Base-by-base conservation (phyloP, 352 stramenopile genomes). In the Achlya hypogyna region DNA sequence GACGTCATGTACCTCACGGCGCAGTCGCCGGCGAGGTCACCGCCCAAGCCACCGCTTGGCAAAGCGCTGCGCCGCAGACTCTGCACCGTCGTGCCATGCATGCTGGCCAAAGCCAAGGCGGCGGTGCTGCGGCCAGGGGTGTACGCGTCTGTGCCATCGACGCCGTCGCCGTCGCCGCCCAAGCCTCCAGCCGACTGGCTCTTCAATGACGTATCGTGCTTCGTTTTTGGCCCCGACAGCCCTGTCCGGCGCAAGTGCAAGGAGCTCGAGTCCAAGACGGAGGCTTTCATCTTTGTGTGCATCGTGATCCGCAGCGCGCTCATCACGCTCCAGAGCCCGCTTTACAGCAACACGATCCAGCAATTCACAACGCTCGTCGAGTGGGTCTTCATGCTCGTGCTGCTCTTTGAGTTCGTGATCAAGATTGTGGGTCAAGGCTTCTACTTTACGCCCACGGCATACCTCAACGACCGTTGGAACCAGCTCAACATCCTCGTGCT, bases 401-500 rank as follows among this genome's bases (percentile, higher is more conserved):
- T 95, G 16, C 73, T 90, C 16, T 91, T 93, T 43, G 86, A 95
- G 70, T 93, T 95, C 53, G 69, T 71, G 3, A 81, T 92, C 69
- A 95, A 95, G 62, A 85, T 94, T 22, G 75, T 94, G 1, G 79
- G 83, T 0, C 81, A 81, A 0, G 86, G 86, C 1, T 88, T 93
- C 29, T 51, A 91, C n/a, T 79, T 92, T 43, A 91, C 85, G 1
- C 79, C 82, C 0, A 81, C 84, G 42, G 88, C 79, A 43, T 95
- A 95, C 70, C 69, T 95, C 12, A 92, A 84, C 14, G 79, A 90
- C 31, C 76, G 76, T 20, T 89, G 82, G 78, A 95, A 95, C 42
- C 82, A 92, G 42, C 76, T 95, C 35, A 93, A 95, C 65, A 80
- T 93, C 74, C 68, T 92, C 16, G 85, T 89, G 5, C 58, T 93